Percentiles rank a stretch among this genome's conserved stretches.
These are phyloP conservation scores for Letharia lupina DNA, from an alignment of 495 filamentous ascomycete genomes.

Conservation along the genomic window DNA sequence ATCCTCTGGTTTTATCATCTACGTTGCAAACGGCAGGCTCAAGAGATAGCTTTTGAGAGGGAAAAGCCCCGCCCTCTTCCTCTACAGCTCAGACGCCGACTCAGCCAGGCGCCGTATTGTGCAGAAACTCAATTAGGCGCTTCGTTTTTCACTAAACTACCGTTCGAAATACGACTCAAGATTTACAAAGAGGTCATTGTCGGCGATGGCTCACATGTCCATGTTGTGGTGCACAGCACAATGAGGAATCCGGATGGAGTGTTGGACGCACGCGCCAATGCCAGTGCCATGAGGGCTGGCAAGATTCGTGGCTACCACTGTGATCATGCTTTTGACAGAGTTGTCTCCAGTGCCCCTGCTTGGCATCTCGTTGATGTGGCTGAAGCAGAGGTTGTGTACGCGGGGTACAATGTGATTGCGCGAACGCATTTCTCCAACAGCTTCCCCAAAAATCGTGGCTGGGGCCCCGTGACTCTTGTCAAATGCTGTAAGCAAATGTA, in stretches of 20 bases:
- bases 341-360: not conserved
- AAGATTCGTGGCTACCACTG: slow-evolving; percentile 2
- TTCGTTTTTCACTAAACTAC: slow-evolving; percentile 16
- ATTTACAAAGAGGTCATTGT: slow-evolving; percentile 21
- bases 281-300: slow-evolving; percentile 1
- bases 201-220: slow-evolving; percentile 12
- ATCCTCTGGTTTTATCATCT: slow-evolving; percentile 9
- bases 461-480: slow-evolving; percentile 15
- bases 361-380: not conserved
- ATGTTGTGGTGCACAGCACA: slow-evolving; percentile 9
- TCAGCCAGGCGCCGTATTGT: slow-evolving; percentile 4
- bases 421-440: not conserved
- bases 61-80: slow-evolving; percentile 19
- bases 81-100: slow-evolving; percentile 15
- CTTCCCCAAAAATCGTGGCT: slow-evolving; percentile 9
- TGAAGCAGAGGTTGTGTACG: not conserved
- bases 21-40: slow-evolving; percentile 9
- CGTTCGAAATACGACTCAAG: slow-evolving; percentile 18
- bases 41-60: slow-evolving; percentile 19
- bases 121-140: slow-evolving; percentile 10
- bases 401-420: not conserved
- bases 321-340: not conserved
- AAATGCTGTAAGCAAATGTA: slow-evolving; percentile 20
- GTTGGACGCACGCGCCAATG: not conserved
- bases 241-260: not conserved